phyloP scores from a whole-genome alignment of 768 basidiomycete genomes.

The Dentipellis sp. region DNA sequence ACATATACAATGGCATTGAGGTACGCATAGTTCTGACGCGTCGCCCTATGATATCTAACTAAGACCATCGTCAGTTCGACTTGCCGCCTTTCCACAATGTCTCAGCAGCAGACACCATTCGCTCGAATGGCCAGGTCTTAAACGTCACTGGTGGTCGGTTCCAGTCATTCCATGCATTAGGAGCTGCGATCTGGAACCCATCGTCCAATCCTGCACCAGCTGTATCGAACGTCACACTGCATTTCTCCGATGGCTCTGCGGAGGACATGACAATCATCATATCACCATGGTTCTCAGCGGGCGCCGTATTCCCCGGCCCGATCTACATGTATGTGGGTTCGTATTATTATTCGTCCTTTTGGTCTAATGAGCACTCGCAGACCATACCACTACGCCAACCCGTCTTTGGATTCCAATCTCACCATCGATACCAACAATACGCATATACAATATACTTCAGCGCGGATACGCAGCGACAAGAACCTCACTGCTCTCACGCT shows the following conservation, averaged over 20 bases:
- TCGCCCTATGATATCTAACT: not conserved
- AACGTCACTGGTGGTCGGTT: not conserved
- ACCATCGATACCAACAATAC: slow-evolving; percentile 33
- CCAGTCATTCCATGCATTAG: not conserved
- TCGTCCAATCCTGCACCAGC: not conserved
- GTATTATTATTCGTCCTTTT: no score
- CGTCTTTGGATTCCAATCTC: slow-evolving; percentile 19
- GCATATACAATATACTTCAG: slow-evolving; percentile 37
- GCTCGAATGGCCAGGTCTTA: not conserved
- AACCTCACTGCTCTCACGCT: slow-evolving; percentile 34
- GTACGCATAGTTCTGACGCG: not conserved
- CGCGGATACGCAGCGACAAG: slow-evolving; percentile 28
- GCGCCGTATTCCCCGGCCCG: not conserved
- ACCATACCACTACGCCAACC: slow-evolving; percentile 31
- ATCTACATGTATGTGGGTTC: not conserved
- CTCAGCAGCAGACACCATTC: not conserved
- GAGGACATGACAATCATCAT: not conserved
- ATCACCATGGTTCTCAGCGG: not conserved
- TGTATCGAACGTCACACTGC: not conserved
- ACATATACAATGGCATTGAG: not conserved
- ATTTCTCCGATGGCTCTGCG: not conserved
- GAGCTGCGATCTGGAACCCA: not conserved
- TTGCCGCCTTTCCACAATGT: not conserved
- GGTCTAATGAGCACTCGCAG: slow-evolving; percentile 24
- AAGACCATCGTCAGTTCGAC: no score